These are phyloP conservation scores for Firmiana major DNA, from an alignment of 345 rosid genomes.

Conservation along the genomic window DNA sequence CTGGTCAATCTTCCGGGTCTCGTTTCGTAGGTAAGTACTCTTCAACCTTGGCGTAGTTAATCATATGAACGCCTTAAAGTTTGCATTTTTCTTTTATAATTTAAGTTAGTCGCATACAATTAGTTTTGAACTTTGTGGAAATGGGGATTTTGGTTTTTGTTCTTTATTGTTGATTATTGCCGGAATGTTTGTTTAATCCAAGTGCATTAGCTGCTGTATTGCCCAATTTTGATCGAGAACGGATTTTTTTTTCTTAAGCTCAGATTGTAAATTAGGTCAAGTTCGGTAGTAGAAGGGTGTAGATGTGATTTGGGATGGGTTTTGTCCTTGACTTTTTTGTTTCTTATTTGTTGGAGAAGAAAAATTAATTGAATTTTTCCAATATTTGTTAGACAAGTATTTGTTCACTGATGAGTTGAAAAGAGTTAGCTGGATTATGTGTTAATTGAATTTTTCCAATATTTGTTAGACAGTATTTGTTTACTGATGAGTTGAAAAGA, in stretches of 20 bases:
- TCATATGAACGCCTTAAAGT: not conserved
- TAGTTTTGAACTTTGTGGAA: not conserved
- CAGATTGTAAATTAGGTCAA: not conserved
- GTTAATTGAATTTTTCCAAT: not conserved
- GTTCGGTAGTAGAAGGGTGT: not conserved
- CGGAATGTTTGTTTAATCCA: not conserved
- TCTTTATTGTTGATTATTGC: not conserved
- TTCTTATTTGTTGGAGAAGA: not conserved
- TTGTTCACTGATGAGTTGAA: not conserved
- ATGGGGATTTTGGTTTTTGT: not conserved
- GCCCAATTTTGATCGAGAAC: not conserved
- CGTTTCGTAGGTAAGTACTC: slow-evolving; percentile 8
- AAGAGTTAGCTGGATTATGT: not conserved
- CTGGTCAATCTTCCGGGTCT: not conserved
- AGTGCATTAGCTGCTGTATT: not conserved
- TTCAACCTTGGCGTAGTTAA: not conserved
- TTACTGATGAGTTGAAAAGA: too few relatives aligned
- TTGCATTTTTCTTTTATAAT: not conserved
- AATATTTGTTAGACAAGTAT: not conserved
- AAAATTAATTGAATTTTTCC: not conserved
- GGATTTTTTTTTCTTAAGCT: not conserved
- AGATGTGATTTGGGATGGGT: not conserved
- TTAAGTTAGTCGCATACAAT: not conserved
- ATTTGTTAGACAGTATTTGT: not conserved
- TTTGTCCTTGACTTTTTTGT: not conserved